Conservation (phyloP, 2,329 filamentous ascomycete species). For the Monosporascus cannonballus region DNA sequence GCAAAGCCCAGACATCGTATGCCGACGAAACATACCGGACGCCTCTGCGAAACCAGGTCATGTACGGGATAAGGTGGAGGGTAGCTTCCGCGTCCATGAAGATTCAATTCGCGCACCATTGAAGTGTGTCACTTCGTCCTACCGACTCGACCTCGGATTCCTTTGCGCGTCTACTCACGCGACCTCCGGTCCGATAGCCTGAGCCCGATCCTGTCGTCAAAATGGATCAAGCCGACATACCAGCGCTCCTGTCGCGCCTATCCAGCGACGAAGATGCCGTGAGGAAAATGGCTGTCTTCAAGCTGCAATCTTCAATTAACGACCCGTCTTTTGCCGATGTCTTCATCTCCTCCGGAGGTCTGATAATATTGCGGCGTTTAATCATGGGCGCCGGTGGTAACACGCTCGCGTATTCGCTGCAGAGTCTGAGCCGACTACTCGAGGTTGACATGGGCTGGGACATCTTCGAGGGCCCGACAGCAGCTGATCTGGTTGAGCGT, state of each 20-base stretch:
- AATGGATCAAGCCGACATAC: constrained; percentile 64
- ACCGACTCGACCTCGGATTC: neutral
- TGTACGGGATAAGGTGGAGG: neutral
- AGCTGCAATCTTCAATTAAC: constrained; percentile 89
- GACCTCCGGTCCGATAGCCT: neutral
- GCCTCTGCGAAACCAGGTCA: neutral
- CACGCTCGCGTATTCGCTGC: constrained; percentile 89
- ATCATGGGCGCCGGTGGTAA: constrained; percentile 85
- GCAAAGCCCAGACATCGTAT: too few species aligned
- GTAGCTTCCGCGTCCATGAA: neutral
- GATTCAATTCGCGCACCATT: neutral
- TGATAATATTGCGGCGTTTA: constrained; percentile 73
- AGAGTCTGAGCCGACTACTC: constrained; percentile 77
- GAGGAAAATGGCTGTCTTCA: constrained; percentile 98
- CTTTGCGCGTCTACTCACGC: neutral
- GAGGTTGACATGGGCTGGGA: constrained; percentile 99
- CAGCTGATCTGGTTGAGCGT: constrained; percentile 63
- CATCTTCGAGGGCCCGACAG: constrained; percentile 58
- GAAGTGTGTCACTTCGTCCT: neutral
- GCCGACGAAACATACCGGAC: too few species aligned
- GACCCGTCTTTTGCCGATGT: constrained; percentile 95
- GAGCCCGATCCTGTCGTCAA: constrained; percentile 6
- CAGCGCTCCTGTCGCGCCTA: constrained; percentile 57
- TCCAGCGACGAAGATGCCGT: constrained; percentile 77
- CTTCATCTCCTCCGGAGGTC: constrained; percentile 85